Conservation (phyloP, 1,284 basidiomycete species). For the Coniophora puteana region DNA sequence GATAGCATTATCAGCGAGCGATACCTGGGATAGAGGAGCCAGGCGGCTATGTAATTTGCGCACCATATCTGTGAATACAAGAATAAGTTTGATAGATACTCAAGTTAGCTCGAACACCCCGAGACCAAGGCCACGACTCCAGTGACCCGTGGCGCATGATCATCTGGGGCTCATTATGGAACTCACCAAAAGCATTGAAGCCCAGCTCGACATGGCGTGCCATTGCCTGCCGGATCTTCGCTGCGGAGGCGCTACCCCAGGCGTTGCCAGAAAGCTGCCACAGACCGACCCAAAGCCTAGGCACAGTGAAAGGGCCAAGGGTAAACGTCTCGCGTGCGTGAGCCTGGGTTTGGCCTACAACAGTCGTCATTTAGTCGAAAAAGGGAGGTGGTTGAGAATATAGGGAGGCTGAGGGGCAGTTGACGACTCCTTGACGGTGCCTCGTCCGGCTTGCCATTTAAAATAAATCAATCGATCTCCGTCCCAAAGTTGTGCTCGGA, state of each 20-base stretch:
- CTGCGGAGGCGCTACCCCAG: conserved; percentile 71
- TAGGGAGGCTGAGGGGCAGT: no score
- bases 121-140: neutral
- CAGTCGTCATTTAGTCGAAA: conserved; percentile 15
- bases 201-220: conserved; percentile 56
- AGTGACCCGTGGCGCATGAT: conserved; percentile 9
- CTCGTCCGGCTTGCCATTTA: no score
- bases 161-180: neutral
- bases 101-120: conserved; percentile 8
- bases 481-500: no score
- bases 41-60: conserved; percentile 16
- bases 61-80: conserved; percentile 52
- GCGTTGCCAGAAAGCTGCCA: conserved; percentile 83
- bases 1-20: conserved; percentile 6
- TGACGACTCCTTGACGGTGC: no score
- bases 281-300: conserved; percentile 72
- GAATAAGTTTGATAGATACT: no score
- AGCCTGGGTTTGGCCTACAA: conserved; percentile 7
- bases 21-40: conserved; percentile 6
- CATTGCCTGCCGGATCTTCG: conserved; percentile 68
- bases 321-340: conserved; percentile 45
- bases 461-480: no score
- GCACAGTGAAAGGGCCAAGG: conserved; percentile 56
- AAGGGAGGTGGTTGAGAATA: no score
- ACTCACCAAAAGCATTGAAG: conserved; percentile 72